These are phyloP conservation scores for Colletotrichum filicis DNA, from an alignment of 2,329 filamentous ascomycete genomes.

Conservation along the genomic window DNA sequence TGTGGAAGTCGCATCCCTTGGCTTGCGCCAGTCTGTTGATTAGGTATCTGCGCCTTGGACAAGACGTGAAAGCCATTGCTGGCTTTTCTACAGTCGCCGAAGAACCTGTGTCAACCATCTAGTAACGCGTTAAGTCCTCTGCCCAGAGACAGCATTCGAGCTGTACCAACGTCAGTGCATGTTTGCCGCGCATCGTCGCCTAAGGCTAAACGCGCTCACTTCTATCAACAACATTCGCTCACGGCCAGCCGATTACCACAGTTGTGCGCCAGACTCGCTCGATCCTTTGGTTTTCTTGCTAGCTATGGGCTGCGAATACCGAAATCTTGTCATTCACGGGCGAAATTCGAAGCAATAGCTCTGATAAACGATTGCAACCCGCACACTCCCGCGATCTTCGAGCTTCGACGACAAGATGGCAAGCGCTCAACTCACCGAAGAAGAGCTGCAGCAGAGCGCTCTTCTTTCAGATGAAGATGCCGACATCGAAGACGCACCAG, in stretches of 20 bases:
- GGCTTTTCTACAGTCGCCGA: background rate
- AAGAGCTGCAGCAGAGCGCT: slow-evolving; percentile 67
- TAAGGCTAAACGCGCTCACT: background rate
- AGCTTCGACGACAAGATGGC: slow-evolving; percentile 48
- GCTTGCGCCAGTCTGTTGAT: slow-evolving; percentile 2
- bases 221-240: background rate
- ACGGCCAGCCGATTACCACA: background rate
- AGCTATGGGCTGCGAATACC: slow-evolving; percentile 23
- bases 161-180: background rate
- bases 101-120: background rate
- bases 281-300: background rate
- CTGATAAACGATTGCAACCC: background rate
- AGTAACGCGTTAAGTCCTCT: background rate
- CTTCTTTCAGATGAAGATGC: slow-evolving; percentile 60
- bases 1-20: slow-evolving; percentile 24
- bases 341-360: background rate
- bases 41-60: slow-evolving; percentile 5
- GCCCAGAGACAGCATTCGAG: background rate
- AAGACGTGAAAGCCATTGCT: background rate
- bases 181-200: background rate
- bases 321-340: background rate
- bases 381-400: background rate
- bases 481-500: slow-evolving; percentile 51
- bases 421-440: slow-evolving; percentile 65
- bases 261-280: background rate